Percentiles rank a stretch among this genome's conserved stretches.
Conservation (phyloP, 73 alveolate genomes). For the Paramecium pentaurelia region DNA sequence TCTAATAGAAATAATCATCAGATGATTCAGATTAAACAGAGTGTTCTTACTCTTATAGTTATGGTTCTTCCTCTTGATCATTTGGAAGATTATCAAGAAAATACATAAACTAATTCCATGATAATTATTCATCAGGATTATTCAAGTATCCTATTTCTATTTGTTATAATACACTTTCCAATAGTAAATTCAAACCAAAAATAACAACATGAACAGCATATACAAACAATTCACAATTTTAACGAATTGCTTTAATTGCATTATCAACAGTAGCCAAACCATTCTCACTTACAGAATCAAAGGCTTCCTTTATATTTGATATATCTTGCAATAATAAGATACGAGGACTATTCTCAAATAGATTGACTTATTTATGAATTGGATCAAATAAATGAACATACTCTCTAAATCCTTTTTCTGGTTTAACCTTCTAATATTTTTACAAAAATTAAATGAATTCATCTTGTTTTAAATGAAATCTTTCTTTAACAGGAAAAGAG, state of each 20-base stretch:
- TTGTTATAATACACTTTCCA: background rate
- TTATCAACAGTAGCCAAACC: constrained; percentile 5
- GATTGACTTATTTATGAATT: background rate
- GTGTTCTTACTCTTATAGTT: background rate
- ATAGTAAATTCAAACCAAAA: background rate
- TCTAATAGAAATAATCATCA: constrained; percentile 6
- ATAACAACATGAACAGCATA: constrained; percentile 17
- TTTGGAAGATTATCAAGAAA: constrained; percentile 9
- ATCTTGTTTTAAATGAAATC: background rate
- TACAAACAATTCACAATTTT: background rate
- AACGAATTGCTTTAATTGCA: background rate
- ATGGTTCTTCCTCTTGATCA: background rate
- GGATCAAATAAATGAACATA: constrained; percentile 47
- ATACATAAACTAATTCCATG: constrained; percentile 27
- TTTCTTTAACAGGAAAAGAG: background rate
- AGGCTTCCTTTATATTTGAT: background rate
- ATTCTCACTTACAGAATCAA: background rate
- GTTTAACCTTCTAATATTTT: background rate
- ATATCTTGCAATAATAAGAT: background rate
- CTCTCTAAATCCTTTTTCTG: background rate
- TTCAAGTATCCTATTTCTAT: constrained; percentile 5
- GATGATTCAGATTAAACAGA: background rate
- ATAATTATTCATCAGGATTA: background rate
- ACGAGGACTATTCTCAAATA: constrained; percentile 13
- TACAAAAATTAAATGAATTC: background rate